Base-by-base conservation (phyloP, 2,329 filamentous ascomycete genomes). In the Cephalotrichum gorgonifer region DNA sequence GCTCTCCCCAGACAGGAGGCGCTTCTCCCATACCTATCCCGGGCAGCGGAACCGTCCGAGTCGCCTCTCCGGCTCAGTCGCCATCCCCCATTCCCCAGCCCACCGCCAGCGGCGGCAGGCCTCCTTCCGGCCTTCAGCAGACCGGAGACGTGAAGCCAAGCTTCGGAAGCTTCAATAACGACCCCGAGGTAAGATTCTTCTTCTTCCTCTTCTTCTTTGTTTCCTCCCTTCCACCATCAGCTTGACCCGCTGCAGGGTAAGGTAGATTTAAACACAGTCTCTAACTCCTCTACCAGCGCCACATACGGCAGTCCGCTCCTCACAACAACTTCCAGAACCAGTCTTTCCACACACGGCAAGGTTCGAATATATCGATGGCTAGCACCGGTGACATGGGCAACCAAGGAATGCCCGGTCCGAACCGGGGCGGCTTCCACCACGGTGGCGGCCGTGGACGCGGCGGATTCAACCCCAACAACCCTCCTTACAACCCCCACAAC, bases 41-140 rank as follows among this genome's bases (percentile, higher is more conserved):
- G 61, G 66, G 75, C 65, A 60, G 76, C 67, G 45, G 45, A 39
- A 17, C 39, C 22, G 85, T 85, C 53, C 81, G 86, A 58, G 78
- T 91, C 47, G 82, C 83, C 44, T 95, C 90, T 43, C 93, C 93
- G 6, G 83, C 86, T 44, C 84, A 86, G 57, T 96, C 91, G 43
- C 93, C 93, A 4, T 91, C 88, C 39, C 93, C 93, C 4, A 97
- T 97, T 58, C 91, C 93, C 28, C 87, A 91, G 66, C 88, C 89
- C 47, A 80, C 85, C 49, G 83, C 84, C 30, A 86, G 83, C 60
- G 93, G 89, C 60, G 88, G 89, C 57, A 88, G 88, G 60, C 90
- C 90, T 57, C 88, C 89, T 42, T 85, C 88, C 30, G 79, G 78
- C 54, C 76, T 88, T 55, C 82, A 82, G 55, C 81, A 85, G n/a